phyloP scores from a whole-genome alignment of 2,329 filamentous ascomycete species.

The Rutstroemia sp. region DNA sequence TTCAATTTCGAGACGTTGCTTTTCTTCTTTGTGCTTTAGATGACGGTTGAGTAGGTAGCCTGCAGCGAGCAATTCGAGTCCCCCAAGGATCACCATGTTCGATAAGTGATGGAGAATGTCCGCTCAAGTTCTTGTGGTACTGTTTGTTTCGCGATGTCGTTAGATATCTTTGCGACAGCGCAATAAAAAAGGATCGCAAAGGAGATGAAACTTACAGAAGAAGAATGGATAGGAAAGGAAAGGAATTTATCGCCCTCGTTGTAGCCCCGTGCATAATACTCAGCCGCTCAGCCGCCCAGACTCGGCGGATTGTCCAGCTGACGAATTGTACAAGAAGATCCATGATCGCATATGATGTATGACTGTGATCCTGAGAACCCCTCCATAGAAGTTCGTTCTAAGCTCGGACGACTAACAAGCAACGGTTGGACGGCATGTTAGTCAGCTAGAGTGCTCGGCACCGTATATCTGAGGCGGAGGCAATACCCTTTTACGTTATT shows the following conservation, averaged over 20 bases:
- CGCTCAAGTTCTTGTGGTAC: not conserved
- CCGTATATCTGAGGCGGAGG: too few species aligned
- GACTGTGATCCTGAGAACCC: too few species aligned
- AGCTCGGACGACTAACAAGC: too few species aligned
- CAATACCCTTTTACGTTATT: too few species aligned
- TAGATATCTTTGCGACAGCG: not conserved
- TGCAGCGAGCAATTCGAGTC: slow-evolving; percentile 26
- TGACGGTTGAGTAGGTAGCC: slow-evolving; percentile 27
- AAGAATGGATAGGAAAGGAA: not conserved
- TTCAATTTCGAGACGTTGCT: slow-evolving; percentile 29
- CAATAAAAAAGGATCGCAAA: not conserved
- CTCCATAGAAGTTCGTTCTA: too few species aligned
- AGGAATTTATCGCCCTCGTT: not conserved
- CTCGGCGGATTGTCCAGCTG: not conserved
- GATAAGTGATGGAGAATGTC: not conserved
- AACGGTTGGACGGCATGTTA: too few species aligned
- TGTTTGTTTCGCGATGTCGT: not conserved
- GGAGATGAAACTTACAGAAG: not conserved
- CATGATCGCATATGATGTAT: not conserved
- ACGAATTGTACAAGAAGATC: not conserved
- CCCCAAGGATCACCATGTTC: slow-evolving; percentile 43
- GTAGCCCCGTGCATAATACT: not conserved
- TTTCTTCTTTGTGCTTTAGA: slow-evolving; percentile 25
- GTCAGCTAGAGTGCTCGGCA: too few species aligned
- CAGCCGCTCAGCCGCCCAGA: not conserved